Conservation (phyloP, 2,329 filamentous ascomycete species). For the Monosporascus sp. region DNA sequence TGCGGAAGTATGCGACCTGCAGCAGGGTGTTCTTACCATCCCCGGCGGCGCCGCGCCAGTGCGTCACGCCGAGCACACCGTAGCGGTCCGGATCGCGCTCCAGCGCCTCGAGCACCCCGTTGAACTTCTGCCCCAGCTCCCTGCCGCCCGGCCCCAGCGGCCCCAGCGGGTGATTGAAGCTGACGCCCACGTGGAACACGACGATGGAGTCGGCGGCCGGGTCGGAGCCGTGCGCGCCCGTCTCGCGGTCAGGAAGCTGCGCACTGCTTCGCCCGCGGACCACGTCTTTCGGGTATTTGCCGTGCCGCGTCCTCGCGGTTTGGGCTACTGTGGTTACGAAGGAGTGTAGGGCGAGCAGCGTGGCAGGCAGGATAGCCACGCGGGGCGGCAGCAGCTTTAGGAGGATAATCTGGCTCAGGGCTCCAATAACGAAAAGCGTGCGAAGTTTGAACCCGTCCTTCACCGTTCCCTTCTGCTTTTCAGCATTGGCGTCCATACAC, state of each 20-base stretch:
- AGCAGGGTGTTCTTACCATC: constrained; percentile 35
- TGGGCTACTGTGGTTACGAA: constrained; percentile 26
- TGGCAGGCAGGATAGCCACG: constrained; percentile 30
- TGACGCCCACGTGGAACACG: constrained; percentile 41
- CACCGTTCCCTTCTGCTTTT: background rate
- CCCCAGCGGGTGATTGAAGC: constrained; percentile 46
- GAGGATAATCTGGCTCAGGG: constrained; percentile 29
- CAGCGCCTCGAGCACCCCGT: constrained; percentile 31
- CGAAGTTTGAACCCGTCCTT: constrained; percentile 32
- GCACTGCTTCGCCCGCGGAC: constrained; percentile 31
- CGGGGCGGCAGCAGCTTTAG: constrained; percentile 28
- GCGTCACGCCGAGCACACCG: constrained; percentile 41
- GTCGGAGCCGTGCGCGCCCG: constrained; percentile 20
- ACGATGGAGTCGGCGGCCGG: constrained; percentile 29
- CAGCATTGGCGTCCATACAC: background rate
- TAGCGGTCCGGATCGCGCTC: constrained; percentile 34
- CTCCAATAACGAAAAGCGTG: constrained; percentile 29
- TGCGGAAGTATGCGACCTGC: constrained; percentile 46
- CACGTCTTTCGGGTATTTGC: constrained; percentile 19
- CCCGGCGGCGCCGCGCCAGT: constrained; percentile 35
- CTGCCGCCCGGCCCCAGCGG: constrained; percentile 39
- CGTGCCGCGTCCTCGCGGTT: constrained; percentile 8
- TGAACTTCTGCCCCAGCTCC: constrained; percentile 34
- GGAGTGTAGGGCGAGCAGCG: constrained; percentile 25
- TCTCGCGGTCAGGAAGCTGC: constrained; percentile 23